A percentile compares a stretch with the other conserved stretches of the same genome.
Conservation (phyloP, 1,284 basidiomycete species). For the Paramarasmius palmivorus region DNA sequence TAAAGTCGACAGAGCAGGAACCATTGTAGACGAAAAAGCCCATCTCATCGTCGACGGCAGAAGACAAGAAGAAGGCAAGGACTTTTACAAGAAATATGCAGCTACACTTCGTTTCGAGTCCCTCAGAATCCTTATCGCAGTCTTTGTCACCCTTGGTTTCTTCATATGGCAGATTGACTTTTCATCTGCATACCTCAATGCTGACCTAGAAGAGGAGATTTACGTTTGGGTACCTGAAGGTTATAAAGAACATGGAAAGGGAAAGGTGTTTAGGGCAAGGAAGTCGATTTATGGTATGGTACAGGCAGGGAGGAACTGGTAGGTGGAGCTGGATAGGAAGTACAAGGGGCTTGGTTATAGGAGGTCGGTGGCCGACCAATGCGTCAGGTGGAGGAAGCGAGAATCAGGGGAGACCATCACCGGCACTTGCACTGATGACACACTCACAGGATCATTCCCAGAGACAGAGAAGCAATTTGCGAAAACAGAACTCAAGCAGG, state of each 20-base stretch:
- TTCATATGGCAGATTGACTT: conserved; percentile 3
- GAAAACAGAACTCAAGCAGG: conserved; percentile 8
- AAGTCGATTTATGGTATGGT: conserved; percentile 28
- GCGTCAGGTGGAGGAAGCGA: conserved; percentile 11
- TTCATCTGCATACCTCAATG: conserved; percentile 16
- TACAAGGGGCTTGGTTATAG: conserved; percentile 17
- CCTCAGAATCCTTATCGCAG: background rate
- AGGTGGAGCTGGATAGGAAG: conserved; percentile 14
- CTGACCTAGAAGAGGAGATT: conserved; percentile 20
- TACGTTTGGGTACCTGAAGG: conserved; percentile 25
- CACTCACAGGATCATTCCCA: conserved; percentile 12
- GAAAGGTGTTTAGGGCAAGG: conserved; percentile 17
- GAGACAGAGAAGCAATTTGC: conserved; percentile 4
- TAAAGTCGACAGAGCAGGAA: conserved; percentile 3
- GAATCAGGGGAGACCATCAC: conserved; percentile 18
- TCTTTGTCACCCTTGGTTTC: background rate
- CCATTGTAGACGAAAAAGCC: conserved; percentile 4
- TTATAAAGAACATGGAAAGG: conserved; percentile 6
- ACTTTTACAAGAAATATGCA: background rate
- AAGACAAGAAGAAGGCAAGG: background rate
- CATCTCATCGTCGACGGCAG: background rate
- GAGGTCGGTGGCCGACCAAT: conserved; percentile 16
- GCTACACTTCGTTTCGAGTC: background rate
- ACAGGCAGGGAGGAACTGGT: conserved; percentile 25
- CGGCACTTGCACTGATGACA: conserved; percentile 20